A percentile compares a stretch with the other conserved stretches of the same genome.
phyloP scores from a whole-genome alignment of 106 monocot species.

The Dendrobium nobile region DNA sequence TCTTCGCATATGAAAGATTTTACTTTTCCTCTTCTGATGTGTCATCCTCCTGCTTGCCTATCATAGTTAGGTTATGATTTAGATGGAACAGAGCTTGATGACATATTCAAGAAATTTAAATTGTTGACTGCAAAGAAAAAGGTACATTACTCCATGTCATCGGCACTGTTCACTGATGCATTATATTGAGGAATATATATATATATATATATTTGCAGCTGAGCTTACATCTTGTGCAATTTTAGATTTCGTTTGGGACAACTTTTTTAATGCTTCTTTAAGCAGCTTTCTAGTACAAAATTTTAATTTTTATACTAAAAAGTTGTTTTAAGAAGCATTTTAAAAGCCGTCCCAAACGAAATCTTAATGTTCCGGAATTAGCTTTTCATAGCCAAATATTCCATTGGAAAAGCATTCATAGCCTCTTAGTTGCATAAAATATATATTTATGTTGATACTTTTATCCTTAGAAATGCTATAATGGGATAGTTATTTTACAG shows the following conservation, averaged over 20 bases:
- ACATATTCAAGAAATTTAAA: constrained; percentile 73
- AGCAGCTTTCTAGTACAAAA: too few relatives aligned
- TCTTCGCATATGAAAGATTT: neutral
- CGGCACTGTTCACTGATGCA: neutral
- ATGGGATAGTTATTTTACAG: constrained; percentile 19
- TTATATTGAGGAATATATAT: too few relatives aligned
- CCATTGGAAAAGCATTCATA: neutral
- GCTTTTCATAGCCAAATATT: neutral
- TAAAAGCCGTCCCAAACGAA: too few relatives aligned
- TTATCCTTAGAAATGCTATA: neutral
- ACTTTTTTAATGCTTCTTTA: too few relatives aligned
- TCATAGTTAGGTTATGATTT: constrained; percentile 75
- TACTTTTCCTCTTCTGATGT: neutral
- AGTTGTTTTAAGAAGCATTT: too few relatives aligned
- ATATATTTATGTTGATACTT: neutral
- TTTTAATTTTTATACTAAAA: too few relatives aligned
- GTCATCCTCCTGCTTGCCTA: neutral
- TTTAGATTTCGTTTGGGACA: neutral
- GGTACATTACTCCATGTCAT: constrained; percentile 19
- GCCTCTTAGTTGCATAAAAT: neutral
- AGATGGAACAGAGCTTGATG: constrained; percentile 62
- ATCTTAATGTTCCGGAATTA: neutral
- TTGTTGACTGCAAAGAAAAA: constrained; percentile 83
- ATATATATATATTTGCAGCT: neutral
- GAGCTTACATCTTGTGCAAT: neutral